Evolutionary conservation across 2,329 filamentous ascomycete genomes (phyloP), one percentile per base, ranked within the genome.

Genomic region (Aspergillus viridinutans): DNA sequence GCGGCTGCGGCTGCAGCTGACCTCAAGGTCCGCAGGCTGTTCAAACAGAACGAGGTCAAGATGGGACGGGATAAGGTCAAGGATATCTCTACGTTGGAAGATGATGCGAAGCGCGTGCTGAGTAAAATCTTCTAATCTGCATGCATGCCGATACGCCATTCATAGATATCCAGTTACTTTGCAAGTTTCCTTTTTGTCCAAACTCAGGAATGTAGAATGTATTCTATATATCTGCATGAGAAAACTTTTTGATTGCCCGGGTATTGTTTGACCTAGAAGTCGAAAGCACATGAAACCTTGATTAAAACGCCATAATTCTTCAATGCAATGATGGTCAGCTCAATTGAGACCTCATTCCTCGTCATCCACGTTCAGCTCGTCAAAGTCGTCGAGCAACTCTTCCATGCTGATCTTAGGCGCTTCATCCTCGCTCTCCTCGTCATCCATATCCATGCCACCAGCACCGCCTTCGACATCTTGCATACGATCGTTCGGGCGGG

Each of bases 381-480:
- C 92, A 80, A 97, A 92, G 73, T 96, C 92, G 72, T 97, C 92
- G 68, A 96, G 80, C 69, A 97, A 75, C 73, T 92, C 89, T 21
- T 93, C 83, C 85, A 93, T 87, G 70, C 86, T 81, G 64, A 94
- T 87, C 67, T 84, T 81, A 3, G 90, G 90, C 52, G 81, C 82
- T 45, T 86, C 86, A 45, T 84, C 85, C 7, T 88, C 87, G 17
- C 82, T 83, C 26, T 83, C 83, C 17, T 80, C 83, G 58, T 84
- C 83, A 60, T 84, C 81, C 56, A 81, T 76, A 72, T 84, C 71
- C 77, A 89, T 78, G 80, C 83, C 68, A 54, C 74, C 42, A 2
- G 52, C 61, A 52, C 62, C 67, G n/a, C 61, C 65, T 56, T 78
- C 75, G 42, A 75, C 65, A 45, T 8, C 43, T 14, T 23, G 20